Evolutionary conservation across 2,329 filamentous ascomycete genomes (phyloP).

Genomic region (Ilyonectria destructans): DNA sequence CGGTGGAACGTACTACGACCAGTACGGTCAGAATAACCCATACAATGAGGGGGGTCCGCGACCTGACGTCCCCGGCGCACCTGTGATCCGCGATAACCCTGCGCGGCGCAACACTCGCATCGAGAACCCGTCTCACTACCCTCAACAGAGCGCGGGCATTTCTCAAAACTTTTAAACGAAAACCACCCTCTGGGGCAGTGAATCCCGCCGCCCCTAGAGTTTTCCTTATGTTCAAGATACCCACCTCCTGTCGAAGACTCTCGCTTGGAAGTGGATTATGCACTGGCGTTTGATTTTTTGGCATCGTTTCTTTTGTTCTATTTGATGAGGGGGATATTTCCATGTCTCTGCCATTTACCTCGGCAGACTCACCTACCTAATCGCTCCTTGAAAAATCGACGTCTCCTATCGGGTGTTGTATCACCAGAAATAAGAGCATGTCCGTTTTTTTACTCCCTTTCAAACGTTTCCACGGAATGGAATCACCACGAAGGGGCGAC

Average conservation of each 20-base stretch:
- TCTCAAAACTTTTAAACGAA: constrained; percentile 90
- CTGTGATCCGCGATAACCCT: constrained; percentile 93
- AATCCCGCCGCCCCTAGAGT: constrained; percentile 23
- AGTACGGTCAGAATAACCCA: constrained; percentile 72
- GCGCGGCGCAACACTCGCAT: constrained; percentile 95
- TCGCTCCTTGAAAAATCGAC: constrained; percentile 34
- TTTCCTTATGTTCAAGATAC: constrained; percentile 49
- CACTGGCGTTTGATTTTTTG: constrained; percentile 42
- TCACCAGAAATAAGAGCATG: constrained; percentile 16
- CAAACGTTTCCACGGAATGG: constrained; percentile 17
- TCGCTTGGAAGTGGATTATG: constrained; percentile 49
- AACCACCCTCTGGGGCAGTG: constrained; percentile 7
- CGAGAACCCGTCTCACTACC: constrained; percentile 90
- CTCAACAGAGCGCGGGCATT: constrained; percentile 94
- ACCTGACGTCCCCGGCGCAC: constrained; percentile 77
- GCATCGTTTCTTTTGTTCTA: constrained; percentile 36
- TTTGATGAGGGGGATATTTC: constrained; percentile 25
- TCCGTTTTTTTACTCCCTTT: constrained; percentile 26
- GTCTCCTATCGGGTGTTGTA: constrained; percentile 18
- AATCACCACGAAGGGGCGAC: constrained; percentile 19
- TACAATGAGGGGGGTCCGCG: constrained; percentile 65
- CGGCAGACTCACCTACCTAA: constrained; percentile 28
- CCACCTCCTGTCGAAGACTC: constrained; percentile 48
- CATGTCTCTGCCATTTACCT: constrained; percentile 13
- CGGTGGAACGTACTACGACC: constrained; percentile 70